Conservation (phyloP, 1,139 yeast species). For the Zhuliangozyma parablackwelliae region DNA sequence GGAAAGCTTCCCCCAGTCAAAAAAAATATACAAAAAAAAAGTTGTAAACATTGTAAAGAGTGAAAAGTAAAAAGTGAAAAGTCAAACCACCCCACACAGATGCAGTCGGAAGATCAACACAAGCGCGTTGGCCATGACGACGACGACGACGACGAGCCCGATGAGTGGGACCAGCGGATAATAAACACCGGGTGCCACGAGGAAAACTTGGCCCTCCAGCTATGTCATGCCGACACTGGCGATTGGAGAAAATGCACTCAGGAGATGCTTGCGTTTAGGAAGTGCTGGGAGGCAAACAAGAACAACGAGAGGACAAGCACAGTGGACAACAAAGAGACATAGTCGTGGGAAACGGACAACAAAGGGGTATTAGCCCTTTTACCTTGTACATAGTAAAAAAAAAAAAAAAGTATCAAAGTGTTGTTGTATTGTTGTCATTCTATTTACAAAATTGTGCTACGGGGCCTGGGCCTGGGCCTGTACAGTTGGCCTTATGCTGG, state of each 20-base stretch:
- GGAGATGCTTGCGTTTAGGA: constrained; percentile 64
- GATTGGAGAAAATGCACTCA: constrained; percentile 72
- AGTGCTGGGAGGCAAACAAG: constrained; percentile 61
- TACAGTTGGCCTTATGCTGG: too few species aligned
- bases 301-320: constrained; percentile 55
- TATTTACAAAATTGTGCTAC: too few species aligned
- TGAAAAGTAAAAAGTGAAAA: too few species aligned
- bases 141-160: constrained; percentile 55
- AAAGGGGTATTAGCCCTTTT: too few species aligned
- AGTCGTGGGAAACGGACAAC: too few species aligned
- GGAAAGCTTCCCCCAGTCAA: neutral
- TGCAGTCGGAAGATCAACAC: neutral
- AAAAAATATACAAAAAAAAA: too few species aligned
- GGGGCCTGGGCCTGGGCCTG: too few species aligned
- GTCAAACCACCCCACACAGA: too few species aligned
- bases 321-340: constrained; percentile 28
- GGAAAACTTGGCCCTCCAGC: constrained; percentile 60
- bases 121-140: constrained; percentile 1
- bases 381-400: neutral
- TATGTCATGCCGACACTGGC: constrained; percentile 76
- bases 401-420: too few species aligned
- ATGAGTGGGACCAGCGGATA: constrained; percentile 72
- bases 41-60: too few species aligned
- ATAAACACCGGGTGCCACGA: constrained; percentile 70
- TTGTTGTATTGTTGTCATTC: too few species aligned